Evolutionary conservation across 192 early-diverging fungal species (phyloP).

Genomic region (Cladochytrium replicatum): DNA sequence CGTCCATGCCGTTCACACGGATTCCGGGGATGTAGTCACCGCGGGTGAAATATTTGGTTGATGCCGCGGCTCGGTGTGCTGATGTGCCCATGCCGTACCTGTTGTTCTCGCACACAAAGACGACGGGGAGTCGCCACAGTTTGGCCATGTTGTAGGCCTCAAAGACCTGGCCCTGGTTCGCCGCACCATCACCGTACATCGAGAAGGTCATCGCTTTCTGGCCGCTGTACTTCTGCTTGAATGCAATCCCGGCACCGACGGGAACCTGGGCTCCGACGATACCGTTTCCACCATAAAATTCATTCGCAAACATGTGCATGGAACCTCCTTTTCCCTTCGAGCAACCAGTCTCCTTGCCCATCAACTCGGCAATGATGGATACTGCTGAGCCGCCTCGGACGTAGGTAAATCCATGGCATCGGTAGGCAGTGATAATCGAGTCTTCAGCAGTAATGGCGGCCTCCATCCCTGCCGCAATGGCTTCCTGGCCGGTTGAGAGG

Average conservation of each 20-base stretch:
- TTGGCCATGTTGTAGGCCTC: constrained; percentile 99
- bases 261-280: constrained; percentile 91
- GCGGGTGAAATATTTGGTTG: constrained; percentile 88
- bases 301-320: constrained; percentile 96
- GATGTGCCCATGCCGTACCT: constrained; percentile 97
- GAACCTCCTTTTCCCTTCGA: constrained; percentile 97
- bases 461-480: constrained; percentile 89
- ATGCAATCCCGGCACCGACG: constrained; percentile 55
- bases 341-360: constrained; percentile 70
- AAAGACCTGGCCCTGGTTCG: constrained; percentile 98
- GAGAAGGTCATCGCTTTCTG: constrained; percentile 73
- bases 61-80: constrained; percentile 79
- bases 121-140: constrained; percentile 86
- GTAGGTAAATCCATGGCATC: constrained; percentile 95
- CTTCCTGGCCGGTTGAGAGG: constrained; percentile 94
- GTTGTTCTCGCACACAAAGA: constrained; percentile 99
- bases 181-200: constrained; percentile 95
- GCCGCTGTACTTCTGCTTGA: constrained; percentile 85
- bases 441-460: constrained; percentile 79
- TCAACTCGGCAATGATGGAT: constrained; percentile 40
- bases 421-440: constrained; percentile 93
- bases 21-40: constrained; percentile 96
- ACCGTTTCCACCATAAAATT: constrained; percentile 98
- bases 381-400: constrained; percentile 58
- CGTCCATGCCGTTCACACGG: constrained; percentile 77